Percentiles rank a stretch among this genome's conserved stretches.
These are phyloP conservation scores for Luzula sylvatica DNA, from an alignment of 176 grass and related monocot species.

Conservation along the genomic window DNA sequence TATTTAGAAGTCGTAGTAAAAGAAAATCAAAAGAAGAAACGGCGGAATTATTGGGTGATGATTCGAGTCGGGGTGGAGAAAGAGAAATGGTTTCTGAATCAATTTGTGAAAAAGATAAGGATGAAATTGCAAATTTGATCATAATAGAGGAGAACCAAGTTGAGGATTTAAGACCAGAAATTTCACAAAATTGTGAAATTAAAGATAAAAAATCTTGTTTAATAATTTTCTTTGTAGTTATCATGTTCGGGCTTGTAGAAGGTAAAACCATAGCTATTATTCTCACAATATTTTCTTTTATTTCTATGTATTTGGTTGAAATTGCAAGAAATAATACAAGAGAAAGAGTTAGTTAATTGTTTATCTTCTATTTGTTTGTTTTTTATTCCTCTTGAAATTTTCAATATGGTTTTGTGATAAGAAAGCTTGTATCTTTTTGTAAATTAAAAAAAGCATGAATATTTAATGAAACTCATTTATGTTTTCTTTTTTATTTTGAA, in stretches of 20 bases:
- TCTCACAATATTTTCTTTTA: conserved; percentile 36
- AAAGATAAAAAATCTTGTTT: conserved; percentile 12
- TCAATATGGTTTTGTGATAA: conserved; percentile 7
- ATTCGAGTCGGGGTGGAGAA: conserved; percentile 9
- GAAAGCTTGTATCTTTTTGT: neutral
- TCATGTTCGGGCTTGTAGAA: conserved; percentile 49
- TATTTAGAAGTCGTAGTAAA: conserved; percentile 25
- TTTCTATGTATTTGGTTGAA: conserved; percentile 24
- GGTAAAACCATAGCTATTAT: conserved; percentile 51
- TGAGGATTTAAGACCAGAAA: neutral
- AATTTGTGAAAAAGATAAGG: conserved; percentile 1
- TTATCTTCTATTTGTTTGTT: neutral
- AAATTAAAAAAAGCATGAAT: neutral
- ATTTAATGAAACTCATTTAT: conserved; percentile 4
- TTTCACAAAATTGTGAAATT: neutral
- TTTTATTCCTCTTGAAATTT: conserved; percentile 5
- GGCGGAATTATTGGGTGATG: neutral
- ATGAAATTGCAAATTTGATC: conserved; percentile 19
- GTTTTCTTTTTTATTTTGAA: too few species aligned
- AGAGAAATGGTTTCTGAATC: neutral
- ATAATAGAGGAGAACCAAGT: neutral
- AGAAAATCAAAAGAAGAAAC: conserved; percentile 1
- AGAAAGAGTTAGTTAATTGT: conserved; percentile 1
- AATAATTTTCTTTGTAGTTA: conserved; percentile 20
- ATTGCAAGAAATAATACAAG: conserved; percentile 7